Evolutionary conservation across 768 basidiomycete species (phyloP).

Genomic region (Hygrophoropsis aurantiaca): DNA sequence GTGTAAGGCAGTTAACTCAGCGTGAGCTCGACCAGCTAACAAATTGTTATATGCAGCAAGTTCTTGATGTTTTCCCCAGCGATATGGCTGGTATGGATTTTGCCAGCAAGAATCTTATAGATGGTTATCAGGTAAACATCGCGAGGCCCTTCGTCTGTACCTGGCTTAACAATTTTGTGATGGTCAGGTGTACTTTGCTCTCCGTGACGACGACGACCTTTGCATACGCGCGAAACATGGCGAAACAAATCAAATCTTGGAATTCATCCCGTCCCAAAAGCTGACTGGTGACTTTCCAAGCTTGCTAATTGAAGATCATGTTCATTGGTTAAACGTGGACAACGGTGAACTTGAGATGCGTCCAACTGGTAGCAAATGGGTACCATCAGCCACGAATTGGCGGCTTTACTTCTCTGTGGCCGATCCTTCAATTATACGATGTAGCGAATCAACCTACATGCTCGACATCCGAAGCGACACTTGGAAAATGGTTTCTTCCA

Average conservation of each 20-base stretch:
- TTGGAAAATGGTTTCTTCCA: slow-evolving; percentile 15
- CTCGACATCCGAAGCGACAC: slow-evolving; percentile 18
- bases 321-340: slow-evolving; percentile 34
- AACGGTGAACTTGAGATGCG: slow-evolving; percentile 29
- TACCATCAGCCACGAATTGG: slow-evolving; percentile 27
- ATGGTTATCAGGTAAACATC: slow-evolving; percentile 17
- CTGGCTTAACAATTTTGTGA: slow-evolving; percentile 4
- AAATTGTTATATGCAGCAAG: slow-evolving; percentile 10
- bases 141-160: not conserved
- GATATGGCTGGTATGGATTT: slow-evolving; percentile 34
- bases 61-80: slow-evolving; percentile 35
- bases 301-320: slow-evolving; percentile 25
- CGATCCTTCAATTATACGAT: too few relatives aligned
- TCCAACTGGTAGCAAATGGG: slow-evolving; percentile 28
- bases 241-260: slow-evolving; percentile 16
- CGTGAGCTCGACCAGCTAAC: not conserved
- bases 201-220: slow-evolving; percentile 13
- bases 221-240: slow-evolving; percentile 27
- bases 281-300: slow-evolving; percentile 30
- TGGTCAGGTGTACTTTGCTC: slow-evolving; percentile 31
- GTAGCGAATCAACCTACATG: too few relatives aligned
- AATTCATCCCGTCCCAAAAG: slow-evolving; percentile 33
- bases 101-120: slow-evolving; percentile 21
- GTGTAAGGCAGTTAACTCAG: slow-evolving; percentile 21
- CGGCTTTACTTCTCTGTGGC: slow-evolving; percentile 9